Conservation (phyloP, 352 stramenopile genomes). For the Globisporangium cylindrosporum region DNA sequence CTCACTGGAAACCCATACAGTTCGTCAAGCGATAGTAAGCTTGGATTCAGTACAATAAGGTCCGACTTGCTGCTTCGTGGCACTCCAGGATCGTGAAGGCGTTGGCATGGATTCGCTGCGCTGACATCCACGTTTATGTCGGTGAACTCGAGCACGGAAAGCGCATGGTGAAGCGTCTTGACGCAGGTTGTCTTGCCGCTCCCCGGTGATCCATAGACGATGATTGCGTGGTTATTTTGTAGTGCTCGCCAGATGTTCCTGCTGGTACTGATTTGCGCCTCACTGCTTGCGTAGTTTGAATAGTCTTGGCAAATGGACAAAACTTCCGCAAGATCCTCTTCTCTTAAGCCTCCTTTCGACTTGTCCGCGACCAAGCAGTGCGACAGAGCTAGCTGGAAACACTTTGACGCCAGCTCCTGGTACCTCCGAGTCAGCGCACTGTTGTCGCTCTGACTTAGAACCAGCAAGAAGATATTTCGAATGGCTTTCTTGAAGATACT, state of each 20-base stretch:
- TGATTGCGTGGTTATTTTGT: constrained; percentile 22
- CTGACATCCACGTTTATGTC: neutral
- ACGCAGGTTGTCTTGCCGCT: constrained; percentile 53
- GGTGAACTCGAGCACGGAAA: constrained; percentile 41
- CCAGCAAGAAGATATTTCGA: neutral
- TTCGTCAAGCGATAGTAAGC: constrained; percentile 29
- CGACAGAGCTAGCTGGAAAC: constrained; percentile 28
- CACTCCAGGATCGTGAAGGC: too few species aligned
- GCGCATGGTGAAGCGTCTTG: constrained; percentile 40
- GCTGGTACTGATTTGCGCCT: constrained; percentile 23
- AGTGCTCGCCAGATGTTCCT: constrained; percentile 42
- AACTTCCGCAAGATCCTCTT: constrained; percentile 38
- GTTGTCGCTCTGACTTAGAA: neutral
- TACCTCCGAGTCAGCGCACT: constrained; percentile 4
- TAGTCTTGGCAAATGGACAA: constrained; percentile 44
- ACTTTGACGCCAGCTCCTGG: constrained; percentile 12
- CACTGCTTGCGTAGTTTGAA: constrained; percentile 13
- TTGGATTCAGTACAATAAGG: constrained; percentile 33
- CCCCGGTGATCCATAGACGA: constrained; percentile 38
- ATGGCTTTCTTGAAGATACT: constrained; percentile 13
- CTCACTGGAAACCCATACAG: constrained; percentile 24
- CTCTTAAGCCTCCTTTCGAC: neutral
- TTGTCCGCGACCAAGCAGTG: constrained; percentile 21
- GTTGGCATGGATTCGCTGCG: neutral
- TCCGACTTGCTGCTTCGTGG: constrained; percentile 10